Evolutionary conservation across 345 rosid genomes (phyloP).

Genomic region (Lumnitzera racemosa): DNA sequence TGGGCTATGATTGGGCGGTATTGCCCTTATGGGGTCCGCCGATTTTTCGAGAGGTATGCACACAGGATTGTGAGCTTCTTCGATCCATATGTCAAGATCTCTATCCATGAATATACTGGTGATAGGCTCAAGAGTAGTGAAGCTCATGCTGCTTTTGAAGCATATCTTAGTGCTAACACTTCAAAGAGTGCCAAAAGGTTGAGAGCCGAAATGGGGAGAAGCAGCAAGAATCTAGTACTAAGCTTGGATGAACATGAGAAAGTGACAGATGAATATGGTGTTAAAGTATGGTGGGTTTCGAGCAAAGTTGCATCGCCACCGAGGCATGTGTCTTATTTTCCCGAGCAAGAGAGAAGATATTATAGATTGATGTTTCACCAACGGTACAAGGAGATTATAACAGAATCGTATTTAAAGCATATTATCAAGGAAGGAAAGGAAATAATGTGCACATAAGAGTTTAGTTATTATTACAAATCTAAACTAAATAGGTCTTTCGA

Average conservation of each 20-base stretch:
- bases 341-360: constrained; percentile 46
- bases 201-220: constrained; percentile 43
- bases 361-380: constrained; percentile 50
- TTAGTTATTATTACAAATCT: too few species aligned
- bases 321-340: constrained; percentile 20
- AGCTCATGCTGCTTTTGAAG: constrained; percentile 48
- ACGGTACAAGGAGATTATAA: constrained; percentile 33
- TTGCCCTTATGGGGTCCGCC: constrained; percentile 47
- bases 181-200: constrained; percentile 36
- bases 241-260: constrained; percentile 47
- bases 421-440: constrained; percentile 49
- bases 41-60: constrained; percentile 28
- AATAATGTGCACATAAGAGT: too few species aligned
- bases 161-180: constrained; percentile 39
- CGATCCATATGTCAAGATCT: constrained; percentile 41
- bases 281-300: constrained; percentile 42
- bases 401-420: constrained; percentile 39
- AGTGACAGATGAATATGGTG: constrained; percentile 44
- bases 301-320: constrained; percentile 21
- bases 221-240: constrained; percentile 30
- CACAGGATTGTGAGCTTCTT: constrained; percentile 21
- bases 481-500: too few species aligned
- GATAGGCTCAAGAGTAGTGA: constrained; percentile 44
- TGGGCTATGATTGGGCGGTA: constrained; percentile 49
- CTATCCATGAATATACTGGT: constrained; percentile 40